A percentile compares a stretch with the other conserved stretches of the same genome.
These are phyloP conservation scores for Ogataea neopini DNA, from an alignment of 805 yeast species.

Conservation along the genomic window DNA sequence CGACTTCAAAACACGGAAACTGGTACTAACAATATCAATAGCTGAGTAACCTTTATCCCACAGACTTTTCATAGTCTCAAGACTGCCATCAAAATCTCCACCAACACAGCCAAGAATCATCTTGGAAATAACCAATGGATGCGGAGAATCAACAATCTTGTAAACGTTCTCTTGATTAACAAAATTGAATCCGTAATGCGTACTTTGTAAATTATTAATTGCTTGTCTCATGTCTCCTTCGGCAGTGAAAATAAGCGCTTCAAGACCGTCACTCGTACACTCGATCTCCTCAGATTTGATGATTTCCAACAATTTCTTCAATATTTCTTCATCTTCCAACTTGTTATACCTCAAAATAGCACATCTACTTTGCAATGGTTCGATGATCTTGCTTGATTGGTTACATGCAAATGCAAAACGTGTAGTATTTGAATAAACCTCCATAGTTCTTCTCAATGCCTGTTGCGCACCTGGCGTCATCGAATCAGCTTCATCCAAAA, in stretches of 20 bases:
- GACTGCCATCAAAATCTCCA: slow-evolving; percentile 57
- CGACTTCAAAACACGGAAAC: slow-evolving; percentile 84
- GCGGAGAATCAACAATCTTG: slow-evolving; percentile 95
- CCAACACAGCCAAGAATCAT: slow-evolving; percentile 48
- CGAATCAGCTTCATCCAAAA: slow-evolving; percentile 93
- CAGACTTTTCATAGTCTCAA: slow-evolving; percentile 61
- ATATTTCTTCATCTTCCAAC: slow-evolving; percentile 80
- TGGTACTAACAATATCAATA: slow-evolving; percentile 86
- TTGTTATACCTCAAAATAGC: slow-evolving; percentile 87
- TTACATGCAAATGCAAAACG: slow-evolving; percentile 99
- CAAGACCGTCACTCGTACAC: slow-evolving; percentile 85
- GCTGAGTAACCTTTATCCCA: slow-evolving; percentile 94
- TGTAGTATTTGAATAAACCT: slow-evolving; percentile 90
- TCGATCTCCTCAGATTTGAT: slow-evolving; percentile 69
- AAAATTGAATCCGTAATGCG: slow-evolving; percentile 89
- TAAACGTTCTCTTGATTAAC: slow-evolving; percentile 93
- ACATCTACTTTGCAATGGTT: slow-evolving; percentile 94
- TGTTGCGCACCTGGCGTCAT: slow-evolving; percentile 98
- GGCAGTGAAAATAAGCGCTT: slow-evolving; percentile 90
- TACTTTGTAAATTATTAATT: slow-evolving; percentile 87
- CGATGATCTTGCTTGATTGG: slow-evolving; percentile 90
- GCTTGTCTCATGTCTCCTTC: slow-evolving; percentile 99
- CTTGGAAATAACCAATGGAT: slow-evolving; percentile 79
- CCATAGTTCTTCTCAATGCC: slow-evolving; percentile 94
- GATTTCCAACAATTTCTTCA: slow-evolving; percentile 72